Base-by-base conservation (phyloP, 305 asterid species). In the Caryopteris hybrid region DNA sequence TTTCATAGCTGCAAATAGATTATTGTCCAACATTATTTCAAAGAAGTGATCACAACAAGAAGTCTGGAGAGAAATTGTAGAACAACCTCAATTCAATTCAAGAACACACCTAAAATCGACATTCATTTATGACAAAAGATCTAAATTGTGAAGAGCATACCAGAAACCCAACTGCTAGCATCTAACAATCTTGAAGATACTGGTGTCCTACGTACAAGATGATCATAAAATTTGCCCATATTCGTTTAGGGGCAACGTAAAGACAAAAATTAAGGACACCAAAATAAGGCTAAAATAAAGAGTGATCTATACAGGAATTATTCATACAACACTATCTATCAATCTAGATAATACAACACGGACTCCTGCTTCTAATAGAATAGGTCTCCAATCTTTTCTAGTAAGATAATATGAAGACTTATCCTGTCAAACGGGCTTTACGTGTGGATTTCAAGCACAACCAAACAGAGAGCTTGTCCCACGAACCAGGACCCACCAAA, bases 291-390 rank as follows among this genome's bases (percentile, higher is more conserved):
- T 9, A 39, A 60, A 27, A 48, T 8, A 42, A 48, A 64, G 62
- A 51, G 23, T 39, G 10, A 36, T 33, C 47, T 71, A 42, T 64
- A 77, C 81, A 72, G 41, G 21, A 68, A 42, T 31, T 68, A 39
- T 31, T 62, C 72, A 68, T 41, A 55, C 39, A 57, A 48, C 64
- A 72, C 61, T 47, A 29, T 47, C 58, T 27, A 50, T 36, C 67
- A 57, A 55, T 70, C 64, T 50, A 55, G 34, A 76, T 47, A 39
- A 59, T 66, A 69, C 72, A 64, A 45, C 11, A 60, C 0, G 29
- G 53, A 31, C 20, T 38, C 22, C 12, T 36, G 16, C 41, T 31
- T 60, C 29, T 23, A 9, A 47, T 9, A 22, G 9, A 56, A 17
- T 23, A 11, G 51, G 33, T n/a, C 41, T 13, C 21, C 58, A 46